Evolutionary conservation across 768 basidiomycete genomes (phyloP), one percentile per base, ranked within the genome.

Genomic region (Sarcomyxa edulis): DNA sequence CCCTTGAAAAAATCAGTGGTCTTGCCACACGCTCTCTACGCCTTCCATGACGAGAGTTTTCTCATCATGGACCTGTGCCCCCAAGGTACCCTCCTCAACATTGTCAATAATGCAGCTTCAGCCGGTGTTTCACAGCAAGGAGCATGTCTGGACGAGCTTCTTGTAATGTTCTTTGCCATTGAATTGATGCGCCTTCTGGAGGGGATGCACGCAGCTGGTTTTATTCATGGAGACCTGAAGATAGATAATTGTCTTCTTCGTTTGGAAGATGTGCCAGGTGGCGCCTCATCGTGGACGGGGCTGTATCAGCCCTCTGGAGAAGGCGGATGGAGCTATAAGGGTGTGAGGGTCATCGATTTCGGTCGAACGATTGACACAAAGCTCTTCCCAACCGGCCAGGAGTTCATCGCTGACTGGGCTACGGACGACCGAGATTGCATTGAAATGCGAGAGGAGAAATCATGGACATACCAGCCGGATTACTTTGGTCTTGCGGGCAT

Each of bases 161-260:
- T 98, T 37, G 92, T 91, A 30, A 76, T 95, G 56, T 99, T 98
- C 73, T 99, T 98, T 73, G 72, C 86, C 18, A 73, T 95, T 52
- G 96, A 98, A 59, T 76, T 98, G 5, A 61, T 97, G 26, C 81
- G 82, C 19, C 62, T 87, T 7, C 61, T 97, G 29, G 92, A 94
- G 53, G 81, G 72, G 12, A 75, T 97, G 56, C 96, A 98, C 57
- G 40, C 54, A 11, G 65, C 72, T 0, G 89, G 91, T 8, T 89
- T 98, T 65, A 88, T 99, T 49, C 96, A 99, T 52, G 95, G 96
- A 22, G 96, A 99, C 63, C 74, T 99, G 46, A 99, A 99, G 69
- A 96, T 98, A 58, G 96, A 99, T 64, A 99, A 99, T 63, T 96
- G 94, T 56, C 74, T 99, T n/a, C 68, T 98, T 7, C 81, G 96